Percentiles rank a stretch among this genome's conserved stretches.
These are phyloP conservation scores for Pythium brachiatum DNA, from an alignment of 352 stramenopile genomes.

Conservation along the genomic window DNA sequence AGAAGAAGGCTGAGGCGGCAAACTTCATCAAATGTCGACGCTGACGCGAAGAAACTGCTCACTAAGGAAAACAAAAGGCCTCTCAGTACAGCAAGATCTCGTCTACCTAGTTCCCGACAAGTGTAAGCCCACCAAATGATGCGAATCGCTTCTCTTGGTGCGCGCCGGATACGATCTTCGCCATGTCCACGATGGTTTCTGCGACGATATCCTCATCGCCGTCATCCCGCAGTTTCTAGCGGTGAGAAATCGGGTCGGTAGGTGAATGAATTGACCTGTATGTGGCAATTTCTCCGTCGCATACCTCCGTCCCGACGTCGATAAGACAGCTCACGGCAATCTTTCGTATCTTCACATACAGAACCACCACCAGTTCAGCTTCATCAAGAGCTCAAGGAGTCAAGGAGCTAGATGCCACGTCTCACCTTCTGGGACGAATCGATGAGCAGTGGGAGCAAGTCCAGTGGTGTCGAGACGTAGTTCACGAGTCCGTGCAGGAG, in stretches of 20 bases:
- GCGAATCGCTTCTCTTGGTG: constrained; percentile 15
- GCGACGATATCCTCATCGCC: neutral
- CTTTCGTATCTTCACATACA: constrained; percentile 10
- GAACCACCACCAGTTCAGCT: too few relatives aligned
- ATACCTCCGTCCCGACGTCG: constrained; percentile 18
- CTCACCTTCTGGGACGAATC: constrained; percentile 20
- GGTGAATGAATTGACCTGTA: too few relatives aligned
- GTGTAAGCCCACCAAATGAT: constrained; percentile 7
- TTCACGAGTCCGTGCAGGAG: neutral
- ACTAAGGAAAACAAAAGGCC: constrained; percentile 6
- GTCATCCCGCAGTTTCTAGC: constrained; percentile 15
- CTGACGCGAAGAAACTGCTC: constrained; percentile 11
- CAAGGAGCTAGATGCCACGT: too few relatives aligned
- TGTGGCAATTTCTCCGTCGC: neutral
- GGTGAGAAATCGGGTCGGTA: too few relatives aligned
- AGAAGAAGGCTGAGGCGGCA: constrained; percentile 19
- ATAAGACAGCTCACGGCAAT: constrained; percentile 12
- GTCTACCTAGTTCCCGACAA: too few relatives aligned
- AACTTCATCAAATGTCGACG: constrained; percentile 12
- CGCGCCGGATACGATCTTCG: neutral
- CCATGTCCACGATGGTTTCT: constrained; percentile 7
- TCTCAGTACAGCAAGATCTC: too few relatives aligned
- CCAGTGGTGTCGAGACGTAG: constrained; percentile 2
- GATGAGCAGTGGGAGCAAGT: constrained; percentile 4
- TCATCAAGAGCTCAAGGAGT: too few relatives aligned